Evolutionary conservation across 306 rosid genomes (phyloP).

Genomic region (Castanopsis chinensis): DNA sequence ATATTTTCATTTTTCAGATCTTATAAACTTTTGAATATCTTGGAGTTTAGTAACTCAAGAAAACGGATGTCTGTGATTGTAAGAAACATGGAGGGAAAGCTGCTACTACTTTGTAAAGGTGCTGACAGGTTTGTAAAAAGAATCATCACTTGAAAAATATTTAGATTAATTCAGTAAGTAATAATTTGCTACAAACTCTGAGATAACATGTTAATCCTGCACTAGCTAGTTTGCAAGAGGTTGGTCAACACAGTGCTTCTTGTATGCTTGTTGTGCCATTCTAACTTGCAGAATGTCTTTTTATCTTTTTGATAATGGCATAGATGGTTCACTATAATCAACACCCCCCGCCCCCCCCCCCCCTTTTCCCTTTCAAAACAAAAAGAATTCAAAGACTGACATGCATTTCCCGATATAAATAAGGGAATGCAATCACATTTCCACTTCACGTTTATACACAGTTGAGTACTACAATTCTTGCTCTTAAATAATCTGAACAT

Average conservation of each 20-base stretch:
- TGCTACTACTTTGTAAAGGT: constrained; percentile 80
- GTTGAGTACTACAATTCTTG: neutral
- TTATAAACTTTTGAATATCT: constrained; percentile 60
- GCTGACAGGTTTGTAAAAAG: constrained; percentile 86
- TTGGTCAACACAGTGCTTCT: neutral
- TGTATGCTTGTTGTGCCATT: neutral
- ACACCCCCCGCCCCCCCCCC: too few species aligned
- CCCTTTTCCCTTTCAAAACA: too few species aligned
- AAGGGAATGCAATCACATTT: neutral
- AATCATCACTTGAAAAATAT: constrained; percentile 2
- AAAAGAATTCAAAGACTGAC: too few species aligned
- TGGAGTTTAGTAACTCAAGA: constrained; percentile 93
- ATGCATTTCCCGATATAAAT: neutral
- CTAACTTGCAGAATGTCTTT: neutral
- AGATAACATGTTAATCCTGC: constrained; percentile 2
- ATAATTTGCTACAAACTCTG: neutral
- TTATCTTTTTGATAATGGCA: neutral
- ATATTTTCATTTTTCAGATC: constrained; percentile 48
- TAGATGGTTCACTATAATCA: too few species aligned
- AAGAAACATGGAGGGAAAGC: constrained; percentile 58
- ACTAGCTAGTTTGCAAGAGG: neutral
- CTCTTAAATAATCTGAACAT: neutral
- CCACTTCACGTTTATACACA: neutral
- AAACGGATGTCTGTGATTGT: constrained; percentile 93
- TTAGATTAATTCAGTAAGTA: constrained; percentile 3